Base-by-base conservation (phyloP, 441 rosid genomes). In the Populus tomentosa region DNA sequence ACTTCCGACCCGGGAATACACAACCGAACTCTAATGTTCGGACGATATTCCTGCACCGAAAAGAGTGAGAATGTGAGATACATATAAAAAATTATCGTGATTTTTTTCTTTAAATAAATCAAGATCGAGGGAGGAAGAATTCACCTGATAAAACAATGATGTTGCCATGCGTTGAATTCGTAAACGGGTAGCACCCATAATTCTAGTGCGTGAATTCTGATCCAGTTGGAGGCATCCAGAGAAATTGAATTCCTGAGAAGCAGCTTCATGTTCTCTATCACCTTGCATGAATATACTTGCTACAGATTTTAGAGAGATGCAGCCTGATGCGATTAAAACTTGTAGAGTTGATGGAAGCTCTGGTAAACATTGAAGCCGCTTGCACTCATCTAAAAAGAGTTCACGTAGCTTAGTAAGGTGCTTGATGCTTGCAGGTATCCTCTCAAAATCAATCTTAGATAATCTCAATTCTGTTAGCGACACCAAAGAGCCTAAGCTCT, bases 301-400 rank as follows among this genome's bases (percentile, higher is more conserved):
- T 28, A 78, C 69, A n/a, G 75, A 53, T 69, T 72, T 64, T 5
- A 86, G 70, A 35, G 53, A 75, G 56, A 46, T 50, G 35, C 72
- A 75, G 23, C 16, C 68, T 20, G 16, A n/a, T 24, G 59, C 66
- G 8, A 3, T 7, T 42, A 75, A 42, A 28, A 16, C 2, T n/a
- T 6, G 8, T 11, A 75, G 64, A 20, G 70, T 5, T 0, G 71
- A 74, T 74, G 69, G 61, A 38, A 74, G 24, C 13, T 74, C 35
- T 3, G 76, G 26, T 53, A 66, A 42, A 75, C 10, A 28, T 30
- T 13, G 46, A 28, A 75, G 77, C 32, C 28, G n/a, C 30, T 18
- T 20, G 10, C 77, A 74, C 4, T 6, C n/a, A 10, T 28, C 13
- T 30, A 74, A 28, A 10, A 26, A 1, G 7, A 74, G 77, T 0